Percentiles rank a stretch among this genome's conserved stretches.
These are phyloP conservation scores for Triticum urartu DNA, from an alignment of 176 grass and related monocot species.

Conservation along the genomic window DNA sequence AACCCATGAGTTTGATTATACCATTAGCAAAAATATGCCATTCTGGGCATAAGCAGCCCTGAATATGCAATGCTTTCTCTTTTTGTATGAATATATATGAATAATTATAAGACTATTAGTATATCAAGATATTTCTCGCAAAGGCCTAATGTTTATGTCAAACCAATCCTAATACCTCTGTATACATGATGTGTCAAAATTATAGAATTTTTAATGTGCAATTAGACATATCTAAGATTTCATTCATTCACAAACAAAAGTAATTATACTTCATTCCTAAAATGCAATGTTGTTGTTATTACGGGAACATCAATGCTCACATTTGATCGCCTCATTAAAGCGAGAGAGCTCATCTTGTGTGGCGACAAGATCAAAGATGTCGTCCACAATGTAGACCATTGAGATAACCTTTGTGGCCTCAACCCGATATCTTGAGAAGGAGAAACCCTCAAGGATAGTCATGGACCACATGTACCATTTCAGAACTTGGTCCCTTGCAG, in stretches of 20 bases:
- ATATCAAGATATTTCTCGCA: no score
- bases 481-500: not conserved
- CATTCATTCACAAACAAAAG: not conserved
- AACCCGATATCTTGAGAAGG: slow-evolving; percentile 47
- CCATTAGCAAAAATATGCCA: no score
- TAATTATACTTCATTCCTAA: not conserved
- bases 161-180: no score
- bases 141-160: no score
- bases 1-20: not conserved
- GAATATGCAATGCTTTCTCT: not conserved
- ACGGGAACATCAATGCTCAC: slow-evolving; percentile 16
- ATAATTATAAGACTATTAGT: no score
- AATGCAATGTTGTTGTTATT: not conserved
- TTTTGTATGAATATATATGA: no score
- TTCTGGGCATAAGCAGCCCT: no score
- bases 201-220: no score
- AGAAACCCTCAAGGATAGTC: slow-evolving; percentile 19
- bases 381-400: slow-evolving; percentile 73
- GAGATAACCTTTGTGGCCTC: slow-evolving; percentile 56
- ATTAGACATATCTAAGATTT: not conserved
- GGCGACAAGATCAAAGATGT: slow-evolving; percentile 65
- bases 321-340: slow-evolving; percentile 46
- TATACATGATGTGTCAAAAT: no score
- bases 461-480: slow-evolving; percentile 69
- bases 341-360: slow-evolving; percentile 46